Evolutionary conservation across 495 filamentous ascomycete species (phyloP), one percentile per base, ranked within the genome.

Genomic region (Trichoderma virens): DNA sequence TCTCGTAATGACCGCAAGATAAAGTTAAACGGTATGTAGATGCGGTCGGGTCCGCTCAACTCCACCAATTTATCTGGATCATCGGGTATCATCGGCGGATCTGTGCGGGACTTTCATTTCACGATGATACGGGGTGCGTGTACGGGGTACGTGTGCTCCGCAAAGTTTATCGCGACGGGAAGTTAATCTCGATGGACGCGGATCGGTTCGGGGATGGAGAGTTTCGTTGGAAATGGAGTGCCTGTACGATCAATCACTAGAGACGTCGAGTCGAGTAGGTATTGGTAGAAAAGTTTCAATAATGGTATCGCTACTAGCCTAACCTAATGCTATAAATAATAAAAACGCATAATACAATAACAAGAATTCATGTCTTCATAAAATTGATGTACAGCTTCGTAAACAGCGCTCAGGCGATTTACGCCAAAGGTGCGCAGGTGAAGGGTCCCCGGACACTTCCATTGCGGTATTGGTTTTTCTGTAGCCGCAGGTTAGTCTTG

Each of bases 391-490:
- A 51, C 45, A 51, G 7, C 7, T 28, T 56, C 51, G 6, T 56
- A 56, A 56, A 31, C 25, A 6, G 3, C 38, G 9, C 8, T 8
- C n/a, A 47, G 23, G n/a, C 20, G 9, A 30, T 31, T 70, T 67
- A 73, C 41, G 64, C 56, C 34, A 73, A 60, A 13, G 74, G 71
- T 34, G 72, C 71, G 45, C 81, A 84, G 14, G 76, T 79, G 67
- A 82, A 84, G 16, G 81, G 79, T 25, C 79, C 74, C 13, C 76
- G 72, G 32, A 83, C 79, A 23, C 62, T 65, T 27, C 80, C 80
- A 0, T 65, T 51, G 4, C 66, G 68, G 62, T 83, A 84, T 60
- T 70, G 74, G 27, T 81, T 65, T 4, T 75, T 76, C 80, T 83
- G 61, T 25, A n/a, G 27, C 23, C 8, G 23, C 20, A 16, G 25